phyloP scores from a whole-genome alignment of 139 green algal genomes.

The Chlamydomonas schloesseri region DNA sequence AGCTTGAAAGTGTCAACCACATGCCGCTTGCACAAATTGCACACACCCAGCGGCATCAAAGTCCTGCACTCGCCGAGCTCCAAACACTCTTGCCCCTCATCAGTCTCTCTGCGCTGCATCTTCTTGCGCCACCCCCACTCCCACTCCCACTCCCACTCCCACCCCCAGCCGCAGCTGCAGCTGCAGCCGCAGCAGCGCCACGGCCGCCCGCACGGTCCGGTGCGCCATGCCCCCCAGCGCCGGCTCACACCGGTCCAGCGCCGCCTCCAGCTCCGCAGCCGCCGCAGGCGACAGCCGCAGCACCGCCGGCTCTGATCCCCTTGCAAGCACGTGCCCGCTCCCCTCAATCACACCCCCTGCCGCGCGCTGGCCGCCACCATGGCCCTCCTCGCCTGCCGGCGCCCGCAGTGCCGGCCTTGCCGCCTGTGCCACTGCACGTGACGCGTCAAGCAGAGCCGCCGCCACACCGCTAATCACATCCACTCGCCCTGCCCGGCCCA shows the following conservation, averaged over 20 bases:
- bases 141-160: too few relatives aligned
- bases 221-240: not conserved
- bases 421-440: not conserved
- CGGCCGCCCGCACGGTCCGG: not conserved
- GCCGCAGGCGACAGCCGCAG: conserved; percentile 1
- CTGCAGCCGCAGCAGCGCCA: not conserved
- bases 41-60: too few relatives aligned
- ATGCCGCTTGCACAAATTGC: too few relatives aligned
- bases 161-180: too few relatives aligned
- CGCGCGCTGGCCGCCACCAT: too few relatives aligned
- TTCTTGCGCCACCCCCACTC: too few relatives aligned
- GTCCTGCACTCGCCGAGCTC: too few relatives aligned
- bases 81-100: too few relatives aligned
- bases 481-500: not conserved
- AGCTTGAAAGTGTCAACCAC: too few relatives aligned
- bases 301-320: not conserved
- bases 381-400: not conserved
- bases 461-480: conserved; percentile 8
- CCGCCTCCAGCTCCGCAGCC: conserved; percentile 1
- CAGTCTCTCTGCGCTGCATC: too few relatives aligned
- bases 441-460: not conserved
- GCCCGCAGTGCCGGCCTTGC: not conserved
- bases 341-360: too few relatives aligned
- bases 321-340: too few relatives aligned
- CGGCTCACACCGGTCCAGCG: not conserved